Percentiles rank a stretch among this genome's conserved stretches.
Evolutionary conservation across 1,284 basidiomycete species (phyloP).

Genomic region (Coriolopsis trogii): DNA sequence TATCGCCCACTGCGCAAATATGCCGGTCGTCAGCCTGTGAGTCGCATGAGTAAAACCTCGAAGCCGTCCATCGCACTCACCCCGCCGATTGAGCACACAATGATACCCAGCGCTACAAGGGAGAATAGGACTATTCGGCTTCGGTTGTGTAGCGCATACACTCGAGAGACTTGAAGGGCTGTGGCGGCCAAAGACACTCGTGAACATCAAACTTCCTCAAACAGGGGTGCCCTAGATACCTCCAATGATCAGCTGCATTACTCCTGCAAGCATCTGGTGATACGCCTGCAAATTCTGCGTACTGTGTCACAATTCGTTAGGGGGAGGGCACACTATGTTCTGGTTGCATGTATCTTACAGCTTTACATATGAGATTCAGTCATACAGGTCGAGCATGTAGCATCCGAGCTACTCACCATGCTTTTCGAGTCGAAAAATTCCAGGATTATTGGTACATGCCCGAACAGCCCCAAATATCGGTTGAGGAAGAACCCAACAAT

Average conservation of each 20-base stretch:
- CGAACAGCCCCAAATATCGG: slow-evolving; percentile 7
- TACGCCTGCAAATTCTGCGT: neutral
- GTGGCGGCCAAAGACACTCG: neutral
- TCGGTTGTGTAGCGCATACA: slow-evolving; percentile 6
- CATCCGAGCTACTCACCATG: too few species aligned
- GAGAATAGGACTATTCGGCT: neutral
- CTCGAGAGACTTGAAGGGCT: neutral
- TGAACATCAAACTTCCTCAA: neutral
- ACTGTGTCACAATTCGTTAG: neutral
- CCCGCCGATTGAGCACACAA: neutral
- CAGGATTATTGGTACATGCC: slow-evolving; percentile 1
- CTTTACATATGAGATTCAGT: neutral
- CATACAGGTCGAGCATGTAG: neutral
- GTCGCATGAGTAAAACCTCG: neutral
- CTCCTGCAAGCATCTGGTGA: slow-evolving; percentile 6
- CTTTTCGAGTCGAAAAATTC: slow-evolving; percentile 3
- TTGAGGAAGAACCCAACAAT: slow-evolving; percentile 12
- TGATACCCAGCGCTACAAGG: neutral
- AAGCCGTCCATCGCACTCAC: slow-evolving; percentile 1
- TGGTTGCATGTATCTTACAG: neutral
- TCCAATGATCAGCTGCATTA: slow-evolving; percentile 5
- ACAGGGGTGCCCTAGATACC: neutral
- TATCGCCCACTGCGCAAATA: neutral
- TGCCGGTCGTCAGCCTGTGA: neutral
- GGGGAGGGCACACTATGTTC: neutral